These are phyloP conservation scores for Thelonectria rubi DNA, from an alignment of 2,329 filamentous ascomycete species.

Conservation along the genomic window DNA sequence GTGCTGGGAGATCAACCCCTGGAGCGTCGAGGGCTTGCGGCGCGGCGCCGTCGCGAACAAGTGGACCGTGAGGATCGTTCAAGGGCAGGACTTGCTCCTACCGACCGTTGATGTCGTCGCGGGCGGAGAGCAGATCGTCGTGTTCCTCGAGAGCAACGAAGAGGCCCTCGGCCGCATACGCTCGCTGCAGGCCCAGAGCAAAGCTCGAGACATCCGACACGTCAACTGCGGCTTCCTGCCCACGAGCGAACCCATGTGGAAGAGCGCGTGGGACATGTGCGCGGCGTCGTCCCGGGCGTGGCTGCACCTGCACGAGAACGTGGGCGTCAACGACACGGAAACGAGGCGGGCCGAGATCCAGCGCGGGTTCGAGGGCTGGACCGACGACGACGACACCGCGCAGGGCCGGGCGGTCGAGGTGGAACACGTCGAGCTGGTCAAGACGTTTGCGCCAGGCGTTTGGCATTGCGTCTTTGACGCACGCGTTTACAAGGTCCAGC, in stretches of 20 bases:
- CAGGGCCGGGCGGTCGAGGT: slow-evolving; percentile 47
- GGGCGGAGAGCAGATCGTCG: slow-evolving; percentile 65
- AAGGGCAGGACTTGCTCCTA: slow-evolving; percentile 49
- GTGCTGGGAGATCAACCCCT: slow-evolving; percentile 90
- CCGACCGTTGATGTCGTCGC: slow-evolving; percentile 50
- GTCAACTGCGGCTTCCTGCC: slow-evolving; percentile 73
- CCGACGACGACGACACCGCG: slow-evolving; percentile 19
- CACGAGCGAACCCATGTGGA: slow-evolving; percentile 64
- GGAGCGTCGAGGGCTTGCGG: slow-evolving; percentile 84
- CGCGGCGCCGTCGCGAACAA: slow-evolving; percentile 77
- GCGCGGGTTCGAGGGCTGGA: slow-evolving; percentile 54
- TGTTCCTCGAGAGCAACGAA: slow-evolving; percentile 76
- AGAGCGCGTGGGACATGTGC: slow-evolving; percentile 58
- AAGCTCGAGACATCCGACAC: slow-evolving; percentile 57
- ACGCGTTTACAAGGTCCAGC: slow-evolving; percentile 51
- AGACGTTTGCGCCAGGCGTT: slow-evolving; percentile 74
- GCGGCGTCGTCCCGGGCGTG: slow-evolving; percentile 53
- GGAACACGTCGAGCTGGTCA: slow-evolving; percentile 70
- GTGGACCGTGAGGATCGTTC: slow-evolving; percentile 68
- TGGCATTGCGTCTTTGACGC: slow-evolving; percentile 78
- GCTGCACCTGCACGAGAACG: slow-evolving; percentile 75
- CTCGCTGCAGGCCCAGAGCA: slow-evolving; percentile 48
- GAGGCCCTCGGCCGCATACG: slow-evolving; percentile 57
- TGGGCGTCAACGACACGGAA: slow-evolving; percentile 63
- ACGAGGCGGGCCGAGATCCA: slow-evolving; percentile 58